These are phyloP conservation scores for Ogataea haglerorum DNA, from an alignment of 805 yeast species.

Conservation along the genomic window DNA sequence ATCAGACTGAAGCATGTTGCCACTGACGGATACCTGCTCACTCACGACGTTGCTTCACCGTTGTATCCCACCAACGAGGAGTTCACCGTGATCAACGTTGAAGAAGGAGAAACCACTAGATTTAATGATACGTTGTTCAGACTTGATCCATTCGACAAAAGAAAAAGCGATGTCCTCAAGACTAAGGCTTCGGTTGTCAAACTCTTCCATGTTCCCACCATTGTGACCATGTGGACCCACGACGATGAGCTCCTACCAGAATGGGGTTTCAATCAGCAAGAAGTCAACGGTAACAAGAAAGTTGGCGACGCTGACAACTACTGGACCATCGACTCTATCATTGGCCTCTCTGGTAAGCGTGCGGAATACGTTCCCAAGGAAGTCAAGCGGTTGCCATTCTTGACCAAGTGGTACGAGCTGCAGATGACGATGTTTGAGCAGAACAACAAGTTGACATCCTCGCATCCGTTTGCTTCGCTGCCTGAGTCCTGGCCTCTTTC, in stretches of 20 bases:
- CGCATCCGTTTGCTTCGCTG: conserved; percentile 93
- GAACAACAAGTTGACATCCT: conserved; percentile 79
- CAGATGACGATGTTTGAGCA: conserved; percentile 88
- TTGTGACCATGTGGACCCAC: conserved; percentile 94
- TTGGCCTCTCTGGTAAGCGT: conserved; percentile 63
- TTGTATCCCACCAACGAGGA: conserved; percentile 90
- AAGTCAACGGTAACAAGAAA: conserved; percentile 92
- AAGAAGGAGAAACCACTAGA: conserved; percentile 50
- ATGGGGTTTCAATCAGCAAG: conserved; percentile 92
- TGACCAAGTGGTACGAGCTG: conserved; percentile 84
- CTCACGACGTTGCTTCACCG: conserved; percentile 98
- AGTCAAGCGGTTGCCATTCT: conserved; percentile 64
- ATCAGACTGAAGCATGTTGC: conserved; percentile 78
- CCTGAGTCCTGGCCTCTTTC: conserved; percentile 92
- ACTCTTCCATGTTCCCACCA: conserved; percentile 77
- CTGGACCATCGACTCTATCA: conserved; percentile 75
- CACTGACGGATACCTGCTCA: conserved; percentile 73
- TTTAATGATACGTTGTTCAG: conserved; percentile 78
- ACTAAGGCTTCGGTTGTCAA: conserved; percentile 69
- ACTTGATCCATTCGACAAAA: conserved; percentile 57
- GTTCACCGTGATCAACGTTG: conserved; percentile 69
- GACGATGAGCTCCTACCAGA: conserved; percentile 82
- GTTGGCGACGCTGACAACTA: conserved; percentile 59
- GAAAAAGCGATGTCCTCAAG: conserved; percentile 50
- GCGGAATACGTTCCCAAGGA: conserved; percentile 60